phyloP scores from a whole-genome alignment of 106 monocot genomes.

The Chionographis japonica region DNA sequence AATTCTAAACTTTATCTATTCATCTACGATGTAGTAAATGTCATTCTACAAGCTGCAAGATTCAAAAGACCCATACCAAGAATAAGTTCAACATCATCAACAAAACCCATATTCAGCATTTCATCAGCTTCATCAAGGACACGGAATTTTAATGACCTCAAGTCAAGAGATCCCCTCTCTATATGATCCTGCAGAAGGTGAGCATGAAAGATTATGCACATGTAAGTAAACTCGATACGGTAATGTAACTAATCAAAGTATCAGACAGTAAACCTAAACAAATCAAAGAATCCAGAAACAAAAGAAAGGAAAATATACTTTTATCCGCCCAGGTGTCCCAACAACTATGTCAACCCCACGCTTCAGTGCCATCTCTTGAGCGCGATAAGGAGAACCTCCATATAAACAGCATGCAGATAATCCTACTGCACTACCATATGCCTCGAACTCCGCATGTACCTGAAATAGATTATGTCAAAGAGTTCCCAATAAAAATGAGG shows the following conservation, averaged over 20 bases:
- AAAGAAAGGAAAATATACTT: slow-evolving; percentile 39
- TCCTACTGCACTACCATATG: slow-evolving; percentile 72
- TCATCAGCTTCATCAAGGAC: slow-evolving; percentile 99
- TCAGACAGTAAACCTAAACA: background rate
- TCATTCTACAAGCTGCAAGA: background rate
- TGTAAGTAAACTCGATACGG: background rate
- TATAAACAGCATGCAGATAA: slow-evolving; percentile 80
- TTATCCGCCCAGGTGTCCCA: slow-evolving; percentile 92
- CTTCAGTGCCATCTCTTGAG: slow-evolving; percentile 66
- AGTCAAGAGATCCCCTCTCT: slow-evolving; percentile 60
- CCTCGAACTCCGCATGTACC: slow-evolving; percentile 81
- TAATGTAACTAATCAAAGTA: slow-evolving; percentile 2
- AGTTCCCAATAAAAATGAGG: background rate
- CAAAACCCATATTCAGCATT: slow-evolving; percentile 99
- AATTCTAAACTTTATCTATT: too few species aligned
- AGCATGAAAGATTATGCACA: background rate
- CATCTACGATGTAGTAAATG: too few species aligned
- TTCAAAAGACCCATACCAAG: slow-evolving; percentile 41
- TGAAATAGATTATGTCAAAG: slow-evolving; percentile 11
- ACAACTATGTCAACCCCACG: slow-evolving; percentile 95
- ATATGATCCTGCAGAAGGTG: slow-evolving; percentile 60
- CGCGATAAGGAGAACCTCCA: slow-evolving; percentile 72
- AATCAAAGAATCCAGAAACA: background rate
- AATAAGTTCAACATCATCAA: slow-evolving; percentile 95
- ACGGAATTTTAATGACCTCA: slow-evolving; percentile 84